Percentiles rank a stretch among this genome's conserved stretches.
Evolutionary conservation across 768 basidiomycete species (phyloP).

Genomic region (Suillus sp.): DNA sequence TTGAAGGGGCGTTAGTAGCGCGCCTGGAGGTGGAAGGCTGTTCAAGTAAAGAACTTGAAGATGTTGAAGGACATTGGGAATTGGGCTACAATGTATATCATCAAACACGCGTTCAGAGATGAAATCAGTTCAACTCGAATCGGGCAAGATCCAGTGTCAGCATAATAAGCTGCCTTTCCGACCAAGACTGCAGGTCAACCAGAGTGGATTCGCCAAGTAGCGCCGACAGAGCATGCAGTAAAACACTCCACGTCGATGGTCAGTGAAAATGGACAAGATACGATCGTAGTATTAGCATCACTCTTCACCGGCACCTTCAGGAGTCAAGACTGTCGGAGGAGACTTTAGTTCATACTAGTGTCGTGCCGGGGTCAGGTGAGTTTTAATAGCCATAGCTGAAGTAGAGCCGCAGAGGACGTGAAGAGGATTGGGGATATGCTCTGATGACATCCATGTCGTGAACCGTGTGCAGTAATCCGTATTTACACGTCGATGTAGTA

Average conservation of each 20-base stretch:
- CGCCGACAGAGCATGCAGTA: slow-evolving; percentile 41
- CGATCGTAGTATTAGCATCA: slow-evolving; percentile 54
- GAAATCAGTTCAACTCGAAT: slow-evolving; percentile 26
- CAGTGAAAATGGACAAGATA: slow-evolving; percentile 68
- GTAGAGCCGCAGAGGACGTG: too few relatives aligned
- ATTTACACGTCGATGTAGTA: too few relatives aligned
- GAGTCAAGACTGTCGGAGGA: too few relatives aligned
- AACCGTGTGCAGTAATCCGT: too few relatives aligned
- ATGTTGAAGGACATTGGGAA: slow-evolving; percentile 36
- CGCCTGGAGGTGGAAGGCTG: slow-evolving; percentile 59
- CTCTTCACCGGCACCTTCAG: too few relatives aligned
- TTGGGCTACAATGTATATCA: slow-evolving; percentile 14
- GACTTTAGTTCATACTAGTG: too few relatives aligned
- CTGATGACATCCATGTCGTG: too few relatives aligned
- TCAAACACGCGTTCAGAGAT: slow-evolving; percentile 13
- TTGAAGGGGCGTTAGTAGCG: slow-evolving; percentile 72
- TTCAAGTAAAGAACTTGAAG: slow-evolving; percentile 67
- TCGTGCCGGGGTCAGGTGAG: too few relatives aligned
- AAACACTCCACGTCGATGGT: slow-evolving; percentile 59
- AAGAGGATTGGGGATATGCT: too few relatives aligned
- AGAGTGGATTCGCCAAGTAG: slow-evolving; percentile 37
- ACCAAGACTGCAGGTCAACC: slow-evolving; percentile 41
- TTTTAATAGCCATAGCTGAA: too few relatives aligned
- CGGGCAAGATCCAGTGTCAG: slow-evolving; percentile 58
- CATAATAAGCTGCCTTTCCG: slow-evolving; percentile 71